Conservation (phyloP, 352 stramenopile species). For the Globisporangium mamillatum region DNA sequence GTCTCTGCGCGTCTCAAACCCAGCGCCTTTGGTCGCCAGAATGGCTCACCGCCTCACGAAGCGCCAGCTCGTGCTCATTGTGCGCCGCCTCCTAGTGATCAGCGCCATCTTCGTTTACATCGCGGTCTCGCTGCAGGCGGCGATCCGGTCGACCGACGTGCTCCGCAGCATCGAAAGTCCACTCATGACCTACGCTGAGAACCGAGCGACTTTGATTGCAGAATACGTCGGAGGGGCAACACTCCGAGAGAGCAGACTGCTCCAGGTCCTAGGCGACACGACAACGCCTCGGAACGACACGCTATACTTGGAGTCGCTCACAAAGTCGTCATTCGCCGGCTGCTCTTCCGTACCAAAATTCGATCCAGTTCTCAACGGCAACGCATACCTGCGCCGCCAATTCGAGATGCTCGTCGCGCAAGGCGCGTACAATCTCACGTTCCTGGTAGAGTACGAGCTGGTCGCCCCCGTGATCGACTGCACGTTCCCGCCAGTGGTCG, state of each 20-base stretch:
- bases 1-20: too few relatives aligned
- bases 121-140: conserved; percentile 5
- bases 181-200: background rate
- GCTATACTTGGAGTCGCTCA: conserved; percentile 26
- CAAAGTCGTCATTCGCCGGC: conserved; percentile 18
- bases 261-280: conserved; percentile 26
- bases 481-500: background rate
- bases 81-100: conserved; percentile 5
- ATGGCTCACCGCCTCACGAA: background rate
- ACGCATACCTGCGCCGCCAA: conserved; percentile 28
- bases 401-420: conserved; percentile 6
- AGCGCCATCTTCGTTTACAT: conserved; percentile 6
- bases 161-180: background rate
- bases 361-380: conserved; percentile 26
- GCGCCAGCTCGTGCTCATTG: background rate
- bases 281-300: conserved; percentile 29
- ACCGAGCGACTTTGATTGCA: conserved; percentile 22
- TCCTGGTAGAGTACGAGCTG: conserved; percentile 26
- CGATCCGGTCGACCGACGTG: background rate
- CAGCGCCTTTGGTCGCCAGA: background rate
- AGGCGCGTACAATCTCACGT: conserved; percentile 16
- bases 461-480: conserved; percentile 27
- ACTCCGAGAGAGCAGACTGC: conserved; percentile 32
- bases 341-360: conserved; percentile 21
- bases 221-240: conserved; percentile 21